These are phyloP conservation scores for Metarhizium rileyi DNA, from an alignment of 2,329 filamentous ascomycete genomes.

Conservation along the genomic window DNA sequence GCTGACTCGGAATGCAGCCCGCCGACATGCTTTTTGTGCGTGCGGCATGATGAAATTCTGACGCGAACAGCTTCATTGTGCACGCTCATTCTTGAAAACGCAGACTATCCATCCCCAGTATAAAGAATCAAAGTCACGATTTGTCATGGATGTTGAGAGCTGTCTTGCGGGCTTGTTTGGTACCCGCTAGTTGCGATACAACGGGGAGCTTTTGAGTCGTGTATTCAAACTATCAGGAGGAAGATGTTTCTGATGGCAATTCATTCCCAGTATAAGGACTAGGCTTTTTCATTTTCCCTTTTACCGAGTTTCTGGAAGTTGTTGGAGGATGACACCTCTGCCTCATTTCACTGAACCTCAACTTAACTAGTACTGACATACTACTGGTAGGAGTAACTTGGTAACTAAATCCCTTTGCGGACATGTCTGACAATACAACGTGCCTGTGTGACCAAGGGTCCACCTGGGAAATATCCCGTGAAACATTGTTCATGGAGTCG, in stretches of 20 bases:
- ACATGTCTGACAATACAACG: background rate
- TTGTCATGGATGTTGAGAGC: background rate
- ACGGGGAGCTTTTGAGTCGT: no score
- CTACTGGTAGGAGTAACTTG: no score
- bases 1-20: background rate
- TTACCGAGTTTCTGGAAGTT: no score
- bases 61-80: background rate
- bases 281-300: no score
- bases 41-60: background rate
- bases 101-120: background rate
- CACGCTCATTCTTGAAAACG: background rate
- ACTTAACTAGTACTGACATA: no score
- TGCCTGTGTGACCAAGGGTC: background rate
- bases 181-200: background rate
- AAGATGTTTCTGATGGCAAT: no score
- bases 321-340: no score
- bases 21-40: background rate
- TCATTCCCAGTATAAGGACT: no score
- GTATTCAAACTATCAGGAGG: no score
- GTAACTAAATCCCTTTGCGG: background rate
- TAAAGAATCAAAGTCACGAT: background rate
- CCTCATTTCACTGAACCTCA: no score
- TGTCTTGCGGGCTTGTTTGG: background rate
- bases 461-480: background rate
- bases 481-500: background rate